Base-by-base conservation (phyloP, 1,284 basidiomycete species). In the Microbotryum violaceum region DNA sequence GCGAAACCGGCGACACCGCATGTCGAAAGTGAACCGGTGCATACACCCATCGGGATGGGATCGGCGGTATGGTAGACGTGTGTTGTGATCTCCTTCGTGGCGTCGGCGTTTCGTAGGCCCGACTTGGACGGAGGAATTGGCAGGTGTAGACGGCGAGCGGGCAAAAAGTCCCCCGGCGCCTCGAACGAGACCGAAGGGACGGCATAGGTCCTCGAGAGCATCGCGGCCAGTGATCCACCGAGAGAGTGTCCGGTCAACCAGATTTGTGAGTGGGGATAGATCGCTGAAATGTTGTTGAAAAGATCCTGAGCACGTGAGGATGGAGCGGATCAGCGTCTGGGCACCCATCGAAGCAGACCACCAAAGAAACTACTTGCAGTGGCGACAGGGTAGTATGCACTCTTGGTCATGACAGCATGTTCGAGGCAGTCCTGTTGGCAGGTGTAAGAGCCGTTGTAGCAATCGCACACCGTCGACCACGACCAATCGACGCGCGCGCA, bases 391-490 rank as follows among this genome's bases (percentile, higher is more conserved):
- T 92, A 96, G 77, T 97, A 99, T 56, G 97, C 79, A 67, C 84
- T 87, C 53, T 97, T 90, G 47, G 88, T 83, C 52, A 86, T 79
- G 60, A 97, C 76, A 6, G 91, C 82, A 14, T 82, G 75, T 73
- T 91, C 89, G 53, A 97, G 71, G 74, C 94, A 98, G 29, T 82
- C 79, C 72, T 86, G 81, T 68, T 90, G 83, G 75, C 94, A 98
- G 70, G 86, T 86, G 80, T 85, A 87, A 3, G 85, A 83, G 27
- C 88, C 85, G 3, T 84, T 80, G 75, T 88, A 89, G 75, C 94
- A 99, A 62, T 85, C 89, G 75, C 96, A 99, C 6, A 97, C 94
- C 0, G 91, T 83, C 49, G 87, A 85, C 94, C 94, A 99, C 6
- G 89, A 86, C 84, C 91, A 96, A 73, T 90, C 90, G 27, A 98